Conservation (phyloP, 306 rosid genomes). For the Lablab purpureus region DNA sequence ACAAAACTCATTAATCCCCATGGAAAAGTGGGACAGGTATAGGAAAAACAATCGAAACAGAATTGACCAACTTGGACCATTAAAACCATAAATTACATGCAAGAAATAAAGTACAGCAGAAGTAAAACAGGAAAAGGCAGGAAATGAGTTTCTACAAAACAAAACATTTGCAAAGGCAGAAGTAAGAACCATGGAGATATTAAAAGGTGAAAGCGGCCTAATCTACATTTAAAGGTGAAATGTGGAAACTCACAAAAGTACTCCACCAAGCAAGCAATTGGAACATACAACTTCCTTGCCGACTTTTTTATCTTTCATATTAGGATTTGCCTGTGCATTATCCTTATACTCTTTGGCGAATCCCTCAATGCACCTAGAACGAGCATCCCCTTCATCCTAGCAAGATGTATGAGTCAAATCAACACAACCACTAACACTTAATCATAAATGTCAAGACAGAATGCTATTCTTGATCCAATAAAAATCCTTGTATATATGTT, state of each 20-base stretch:
- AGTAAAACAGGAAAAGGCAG: conserved; percentile 6
- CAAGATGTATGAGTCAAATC: conserved; percentile 36
- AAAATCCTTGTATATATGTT: background rate
- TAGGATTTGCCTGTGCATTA: conserved; percentile 9
- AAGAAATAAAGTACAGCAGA: conserved; percentile 30
- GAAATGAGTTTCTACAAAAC: background rate
- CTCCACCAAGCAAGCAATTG: conserved; percentile 47
- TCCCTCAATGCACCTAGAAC: conserved; percentile 12
- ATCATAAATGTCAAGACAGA: background rate
- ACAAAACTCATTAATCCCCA: background rate
- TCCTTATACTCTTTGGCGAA: conserved; percentile 21
- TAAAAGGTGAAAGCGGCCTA: conserved; percentile 9
- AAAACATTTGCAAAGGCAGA: conserved; percentile 12
- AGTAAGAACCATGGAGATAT: conserved; percentile 1
- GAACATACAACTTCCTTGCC: conserved; percentile 30
- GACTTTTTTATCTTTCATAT: conserved; percentile 1
- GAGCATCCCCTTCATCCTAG: conserved; percentile 44
- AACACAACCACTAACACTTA: conserved; percentile 32
- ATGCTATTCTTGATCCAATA: conserved; percentile 2
- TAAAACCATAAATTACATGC: background rate
- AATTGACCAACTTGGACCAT: conserved; percentile 7
- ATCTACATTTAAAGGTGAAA: conserved; percentile 12
- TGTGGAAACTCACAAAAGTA: conserved; percentile 50
- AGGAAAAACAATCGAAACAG: background rate
- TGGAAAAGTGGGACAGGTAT: background rate